Percentiles rank a stretch among this genome's conserved stretches.
Conservation (phyloP, 257 asterid genomes). For the Phtheirospermum japonicum region DNA sequence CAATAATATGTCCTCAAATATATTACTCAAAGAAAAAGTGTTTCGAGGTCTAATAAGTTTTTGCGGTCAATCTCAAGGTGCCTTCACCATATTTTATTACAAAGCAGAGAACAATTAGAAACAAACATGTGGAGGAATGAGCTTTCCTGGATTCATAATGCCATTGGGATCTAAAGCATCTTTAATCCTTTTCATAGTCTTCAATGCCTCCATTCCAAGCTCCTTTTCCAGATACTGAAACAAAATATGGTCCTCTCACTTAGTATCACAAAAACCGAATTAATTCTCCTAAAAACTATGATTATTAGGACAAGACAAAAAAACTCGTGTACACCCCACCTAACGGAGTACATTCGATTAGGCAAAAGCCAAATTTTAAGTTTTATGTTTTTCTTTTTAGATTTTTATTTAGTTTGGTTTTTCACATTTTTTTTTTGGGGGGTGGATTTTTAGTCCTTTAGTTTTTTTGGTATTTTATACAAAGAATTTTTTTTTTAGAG, state of each 20-base stretch:
- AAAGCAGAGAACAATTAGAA: slow-evolving; percentile 28
- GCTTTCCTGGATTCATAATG: slow-evolving; percentile 96
- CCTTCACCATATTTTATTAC: not conserved
- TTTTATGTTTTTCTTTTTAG: no score
- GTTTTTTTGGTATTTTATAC: no score
- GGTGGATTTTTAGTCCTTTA: no score
- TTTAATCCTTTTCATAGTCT: slow-evolving; percentile 88
- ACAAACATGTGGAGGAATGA: slow-evolving; percentile 87
- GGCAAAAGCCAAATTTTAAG: no score
- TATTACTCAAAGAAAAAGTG: not conserved
- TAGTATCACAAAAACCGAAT: not conserved
- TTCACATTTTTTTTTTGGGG: no score
- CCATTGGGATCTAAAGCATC: slow-evolving; percentile 78
- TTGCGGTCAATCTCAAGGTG: no score
- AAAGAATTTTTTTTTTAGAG: no score
- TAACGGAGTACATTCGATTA: no score
- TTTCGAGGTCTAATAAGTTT: no score
- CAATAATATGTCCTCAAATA: no score
- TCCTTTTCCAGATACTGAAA: slow-evolving; percentile 89
- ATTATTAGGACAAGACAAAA: not conserved
- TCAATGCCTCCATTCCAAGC: slow-evolving; percentile 82
- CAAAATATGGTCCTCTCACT: not conserved
- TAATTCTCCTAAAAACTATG: no score
- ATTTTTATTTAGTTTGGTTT: no score
- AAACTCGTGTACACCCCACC: not conserved